Evolutionary conservation across 202 grass and related monocot genomes (phyloP).

Genomic region (Thinopyrum obtusiflorum): DNA sequence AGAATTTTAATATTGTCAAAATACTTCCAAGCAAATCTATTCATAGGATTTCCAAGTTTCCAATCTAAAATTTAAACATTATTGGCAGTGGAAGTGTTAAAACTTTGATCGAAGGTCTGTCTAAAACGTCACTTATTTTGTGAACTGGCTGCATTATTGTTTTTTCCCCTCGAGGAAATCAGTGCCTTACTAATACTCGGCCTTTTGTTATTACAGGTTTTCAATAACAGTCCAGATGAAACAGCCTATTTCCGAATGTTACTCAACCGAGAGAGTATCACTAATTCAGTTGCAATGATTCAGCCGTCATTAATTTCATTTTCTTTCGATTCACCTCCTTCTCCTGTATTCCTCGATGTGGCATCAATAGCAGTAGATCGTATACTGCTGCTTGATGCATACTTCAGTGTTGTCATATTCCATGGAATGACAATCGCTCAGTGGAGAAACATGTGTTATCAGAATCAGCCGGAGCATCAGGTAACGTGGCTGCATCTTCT

Average conservation of each 20-base stretch:
- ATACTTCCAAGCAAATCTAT: not conserved
- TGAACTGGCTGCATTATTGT: not conserved
- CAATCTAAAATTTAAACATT: constrained; percentile 2
- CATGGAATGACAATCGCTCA: constrained; percentile 97
- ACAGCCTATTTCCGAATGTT: constrained; percentile 97
- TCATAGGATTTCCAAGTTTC: not conserved
- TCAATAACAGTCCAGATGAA: constrained; percentile 98
- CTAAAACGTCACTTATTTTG: not conserved
- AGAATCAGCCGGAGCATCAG: constrained; percentile 97
- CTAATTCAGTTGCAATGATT: constrained; percentile 96
- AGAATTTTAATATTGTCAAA: not conserved
- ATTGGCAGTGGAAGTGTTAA: not conserved
- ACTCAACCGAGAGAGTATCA: constrained; percentile 87
- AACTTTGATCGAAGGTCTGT: not conserved
- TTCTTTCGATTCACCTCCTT: constrained; percentile 84
- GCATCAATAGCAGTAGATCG: constrained; percentile 87
- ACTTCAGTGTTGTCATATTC: constrained; percentile 98
- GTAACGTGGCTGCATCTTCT: constrained; percentile 37
- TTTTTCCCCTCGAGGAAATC: not conserved
- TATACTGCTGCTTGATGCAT: constrained; percentile 92
- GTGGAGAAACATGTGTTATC: constrained; percentile 98
- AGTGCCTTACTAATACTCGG: constrained; percentile 13
- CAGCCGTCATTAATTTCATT: constrained; percentile 92
- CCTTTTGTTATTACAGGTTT: constrained; percentile 61
- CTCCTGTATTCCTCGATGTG: constrained; percentile 89